Base-by-base conservation (phyloP, 345 rosid species). In the Bruguiera parviflora region DNA sequence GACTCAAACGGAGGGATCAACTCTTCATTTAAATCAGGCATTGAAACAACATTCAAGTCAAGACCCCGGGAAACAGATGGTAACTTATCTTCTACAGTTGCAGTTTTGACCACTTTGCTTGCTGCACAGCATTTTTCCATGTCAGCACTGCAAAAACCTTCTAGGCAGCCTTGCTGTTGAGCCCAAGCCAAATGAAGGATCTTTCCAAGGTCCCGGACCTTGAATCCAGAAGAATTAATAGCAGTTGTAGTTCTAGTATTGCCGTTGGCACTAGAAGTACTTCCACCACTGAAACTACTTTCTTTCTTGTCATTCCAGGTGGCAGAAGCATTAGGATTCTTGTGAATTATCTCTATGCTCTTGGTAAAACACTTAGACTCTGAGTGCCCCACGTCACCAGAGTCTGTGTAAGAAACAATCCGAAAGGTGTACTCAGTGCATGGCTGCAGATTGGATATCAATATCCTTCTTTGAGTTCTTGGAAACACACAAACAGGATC, bases 21-120 rank as follows among this genome's bases (percentile, higher is more conserved):
- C 70, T 92, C 98, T 77, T 87, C 99, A 43, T 96, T 96, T 79
- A 96, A 70, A 76, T 92, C 98, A 27, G 98, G 99, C 67, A 96
- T 88, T 3, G 90, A 92, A 65, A 84, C 90, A 75, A 85, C 81
- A 79, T 95, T 92, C 53, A 95, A 84, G 73, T 95, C 98, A 31
- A 92, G 86, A 63, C 79, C 91, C 58, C 73, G 87, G 7, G 89
- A 82, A 64, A 72, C 75, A 27, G 87, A 49, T 61, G 86, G 92
- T 76, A 83, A 28, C 49, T 73, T 78, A 56, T 83, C 81, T 66
- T 70, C 80, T 21, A 29, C 24, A 27, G 67, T 77, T 69, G 73
- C 80, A 65, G 84, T 74, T 77, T 74, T 76, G 59, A 52, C 61
- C 61, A 60, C 64, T 68, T 77, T 65, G 71, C 81, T 79, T 10